Conservation (phyloP, 2,329 filamentous ascomycete genomes). For the Pseudogymnoascus destructans region DNA sequence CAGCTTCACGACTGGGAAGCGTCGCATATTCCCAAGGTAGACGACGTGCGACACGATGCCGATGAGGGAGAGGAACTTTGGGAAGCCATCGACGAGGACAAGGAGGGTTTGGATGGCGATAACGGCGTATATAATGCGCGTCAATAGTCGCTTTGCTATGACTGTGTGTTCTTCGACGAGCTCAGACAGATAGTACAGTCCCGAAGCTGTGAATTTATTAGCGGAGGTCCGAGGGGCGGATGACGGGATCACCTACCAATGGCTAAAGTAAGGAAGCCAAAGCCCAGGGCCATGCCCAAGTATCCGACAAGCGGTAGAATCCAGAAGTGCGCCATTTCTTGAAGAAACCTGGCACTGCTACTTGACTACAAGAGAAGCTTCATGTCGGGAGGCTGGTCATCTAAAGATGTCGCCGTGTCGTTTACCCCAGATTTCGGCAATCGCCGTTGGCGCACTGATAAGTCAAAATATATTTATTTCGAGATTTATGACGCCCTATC, state of each 20-base stretch:
- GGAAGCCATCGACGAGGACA: slow-evolving; percentile 73
- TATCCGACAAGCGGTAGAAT: slow-evolving; percentile 89
- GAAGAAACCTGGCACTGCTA: slow-evolving; percentile 12
- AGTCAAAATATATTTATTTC: slow-evolving; percentile 9
- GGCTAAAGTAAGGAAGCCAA: slow-evolving; percentile 84
- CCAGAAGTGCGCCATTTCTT: slow-evolving; percentile 49
- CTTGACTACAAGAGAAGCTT: not conserved
- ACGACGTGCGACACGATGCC: slow-evolving; percentile 70
- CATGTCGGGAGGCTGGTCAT: not conserved
- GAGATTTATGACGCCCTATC: slow-evolving; percentile 7
- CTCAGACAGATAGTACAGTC: slow-evolving; percentile 95
- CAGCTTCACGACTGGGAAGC: slow-evolving; percentile 67
- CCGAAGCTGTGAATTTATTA: slow-evolving; percentile 52
- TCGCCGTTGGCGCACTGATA: slow-evolving; percentile 8
- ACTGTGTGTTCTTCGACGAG: slow-evolving; percentile 97
- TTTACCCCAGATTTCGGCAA: slow-evolving; percentile 7
- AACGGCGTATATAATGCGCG: slow-evolving; percentile 70
- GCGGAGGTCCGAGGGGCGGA: not conserved
- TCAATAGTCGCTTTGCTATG: slow-evolving; percentile 74
- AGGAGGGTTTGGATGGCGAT: slow-evolving; percentile 63
- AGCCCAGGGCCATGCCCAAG: slow-evolving; percentile 73
- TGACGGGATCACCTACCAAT: slow-evolving; percentile 48
- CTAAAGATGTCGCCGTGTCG: slow-evolving; percentile 4
- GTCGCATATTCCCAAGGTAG: slow-evolving; percentile 74
- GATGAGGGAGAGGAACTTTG: slow-evolving; percentile 57